Conservation (phyloP, 768 basidiomycete species). For the Suillus subluteus region DNA sequence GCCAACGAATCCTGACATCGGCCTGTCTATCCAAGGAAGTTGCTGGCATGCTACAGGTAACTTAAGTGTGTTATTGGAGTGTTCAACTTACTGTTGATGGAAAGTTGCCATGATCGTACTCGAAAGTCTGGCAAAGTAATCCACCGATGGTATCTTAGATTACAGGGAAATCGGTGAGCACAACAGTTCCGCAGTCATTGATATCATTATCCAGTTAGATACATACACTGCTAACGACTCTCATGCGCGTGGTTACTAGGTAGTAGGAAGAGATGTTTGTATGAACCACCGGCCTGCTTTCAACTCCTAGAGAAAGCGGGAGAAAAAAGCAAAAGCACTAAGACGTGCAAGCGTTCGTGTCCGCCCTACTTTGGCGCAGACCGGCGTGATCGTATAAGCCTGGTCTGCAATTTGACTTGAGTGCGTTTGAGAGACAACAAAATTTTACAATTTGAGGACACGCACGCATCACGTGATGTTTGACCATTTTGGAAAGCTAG, state of each 20-base stretch:
- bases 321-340: slow-evolving; percentile 33
- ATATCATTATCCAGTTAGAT: not conserved
- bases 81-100: not conserved
- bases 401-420: slow-evolving; percentile 39
- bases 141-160: not conserved
- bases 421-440: slow-evolving; percentile 27
- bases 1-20: not conserved
- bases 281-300: slow-evolving; percentile 38
- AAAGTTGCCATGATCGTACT: not conserved
- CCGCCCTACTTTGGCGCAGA: slow-evolving; percentile 41
- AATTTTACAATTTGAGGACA: not conserved
- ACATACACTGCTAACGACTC: not conserved
- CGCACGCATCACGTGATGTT: slow-evolving; percentile 17
- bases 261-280: slow-evolving; percentile 16
- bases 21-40: not conserved
- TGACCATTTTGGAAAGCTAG: no score
- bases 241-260: not conserved
- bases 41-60: not conserved
- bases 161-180: not conserved
- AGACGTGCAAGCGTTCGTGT: slow-evolving; percentile 33
- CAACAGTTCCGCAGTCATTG: not conserved
- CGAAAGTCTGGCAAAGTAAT: not conserved
- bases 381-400: slow-evolving; percentile 20
- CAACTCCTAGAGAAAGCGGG: slow-evolving; percentile 15
- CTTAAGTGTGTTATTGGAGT: not conserved